phyloP scores from a whole-genome alignment of 1,284 basidiomycete species.

The Leccinum cinnamomeum region DNA sequence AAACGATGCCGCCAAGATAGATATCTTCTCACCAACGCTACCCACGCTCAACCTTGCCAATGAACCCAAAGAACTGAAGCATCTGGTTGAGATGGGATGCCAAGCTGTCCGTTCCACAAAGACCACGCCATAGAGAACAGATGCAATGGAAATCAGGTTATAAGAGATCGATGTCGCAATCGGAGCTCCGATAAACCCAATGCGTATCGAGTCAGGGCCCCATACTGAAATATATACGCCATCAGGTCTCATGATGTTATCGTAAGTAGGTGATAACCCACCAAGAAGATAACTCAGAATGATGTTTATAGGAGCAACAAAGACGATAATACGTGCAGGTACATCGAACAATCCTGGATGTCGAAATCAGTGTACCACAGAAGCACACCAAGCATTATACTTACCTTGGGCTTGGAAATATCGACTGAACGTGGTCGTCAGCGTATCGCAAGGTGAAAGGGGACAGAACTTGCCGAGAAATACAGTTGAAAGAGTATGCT shows the following conservation, averaged over 20 bases:
- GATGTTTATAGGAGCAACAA: constrained; percentile 86
- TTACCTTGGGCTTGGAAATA: constrained; percentile 88
- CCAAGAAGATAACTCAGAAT: constrained; percentile 83
- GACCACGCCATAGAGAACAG: constrained; percentile 72
- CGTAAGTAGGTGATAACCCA: constrained; percentile 26
- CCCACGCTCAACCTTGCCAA: constrained; percentile 75
- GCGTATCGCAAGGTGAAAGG: constrained; percentile 25
- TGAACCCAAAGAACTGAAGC: constrained; percentile 72
- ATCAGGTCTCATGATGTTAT: constrained; percentile 5
- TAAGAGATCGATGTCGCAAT: constrained; percentile 87
- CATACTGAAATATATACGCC: constrained; percentile 54
- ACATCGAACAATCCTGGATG: constrained; percentile 76
- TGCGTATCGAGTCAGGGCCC: constrained; percentile 73
- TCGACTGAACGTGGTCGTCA: constrained; percentile 49
- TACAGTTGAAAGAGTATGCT: constrained; percentile 79
- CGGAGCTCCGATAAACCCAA: constrained; percentile 94
- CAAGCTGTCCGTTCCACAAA: constrained; percentile 81
- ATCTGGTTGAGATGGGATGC: constrained; percentile 71
- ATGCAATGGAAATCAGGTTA: constrained; percentile 76
- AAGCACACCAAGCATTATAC: background rate
- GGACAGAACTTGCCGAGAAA: constrained; percentile 51
- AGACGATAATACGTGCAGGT: constrained; percentile 82
- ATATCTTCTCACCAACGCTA: constrained; percentile 55
- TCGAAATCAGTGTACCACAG: constrained; percentile 3
- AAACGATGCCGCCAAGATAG: background rate